Evolutionary conservation across 1,139 yeast genomes (phyloP), one percentile per base, ranked within the genome.

Genomic region (Sugiyamaella paludigena): DNA sequence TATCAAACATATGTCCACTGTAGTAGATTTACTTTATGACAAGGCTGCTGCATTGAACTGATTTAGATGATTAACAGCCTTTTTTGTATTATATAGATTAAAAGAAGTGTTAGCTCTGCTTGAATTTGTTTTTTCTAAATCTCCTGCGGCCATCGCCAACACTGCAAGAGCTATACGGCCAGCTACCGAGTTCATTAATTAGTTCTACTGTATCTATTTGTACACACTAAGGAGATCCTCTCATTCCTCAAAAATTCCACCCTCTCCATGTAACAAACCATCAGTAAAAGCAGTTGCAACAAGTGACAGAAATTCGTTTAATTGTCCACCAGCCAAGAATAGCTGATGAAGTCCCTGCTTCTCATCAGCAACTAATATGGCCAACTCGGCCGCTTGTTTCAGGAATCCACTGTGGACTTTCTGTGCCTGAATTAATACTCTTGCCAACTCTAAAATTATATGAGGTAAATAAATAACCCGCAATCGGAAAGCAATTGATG

Each of bases 1-100:
- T 61, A 82, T 94, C 49, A 87, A 86, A 66, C 87, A 87, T 64
- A 83, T 92, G 81, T 84, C 94, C 31, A 80, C 75, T 53, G 97
- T 85, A 30, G 97, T 92, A 28, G 98, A 94, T 62, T 77, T 89
- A 60, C 76, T 94, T 61, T 92, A 89, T 61, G 98, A 91, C 65
- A 92, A 92, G 73, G 98, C 98, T 8, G 81, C 95, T 40, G 79
- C 86, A 38, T 74, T 85, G 61, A 83, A 83, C n/a, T n/a, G n/a
- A n/a, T n/a, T 48, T 60, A 57, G 44, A 10, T 19, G 24, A 19
- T 19, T 19, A 19, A 19, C 24, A 19, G 24, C 24, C 5, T n/a
- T 12, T 13, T 35, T 12, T 35, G 27, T 33, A n/a, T 24, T 9
- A 19, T 12, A n/a, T 36, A 46, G 32, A 27, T 7, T 13, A 24